Percentiles rank a stretch among this genome's conserved stretches.
These are phyloP conservation scores for Pyrrhoderma noxium DNA, from an alignment of 1,284 basidiomycete species.

Conservation along the genomic window DNA sequence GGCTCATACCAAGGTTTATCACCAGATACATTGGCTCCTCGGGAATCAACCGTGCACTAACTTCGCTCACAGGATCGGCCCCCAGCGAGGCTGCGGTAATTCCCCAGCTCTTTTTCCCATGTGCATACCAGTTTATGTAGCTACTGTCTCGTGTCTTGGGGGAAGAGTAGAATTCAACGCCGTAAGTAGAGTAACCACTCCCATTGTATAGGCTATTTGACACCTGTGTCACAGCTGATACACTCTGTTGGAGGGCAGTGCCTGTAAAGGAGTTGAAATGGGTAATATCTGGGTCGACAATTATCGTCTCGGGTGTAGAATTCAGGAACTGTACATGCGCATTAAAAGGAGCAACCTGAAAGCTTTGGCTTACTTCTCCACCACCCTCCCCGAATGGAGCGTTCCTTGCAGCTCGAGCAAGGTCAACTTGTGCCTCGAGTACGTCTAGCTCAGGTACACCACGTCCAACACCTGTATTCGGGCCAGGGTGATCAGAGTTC, in stretches of 20 bases:
- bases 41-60: conserved; percentile 61
- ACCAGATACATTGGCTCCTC: conserved; percentile 79
- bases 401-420: conserved; percentile 1
- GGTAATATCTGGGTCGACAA: conserved; percentile 47
- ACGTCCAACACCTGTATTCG: conserved; percentile 41
- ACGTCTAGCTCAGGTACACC: conserved; percentile 63
- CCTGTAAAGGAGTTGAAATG: conserved; percentile 69
- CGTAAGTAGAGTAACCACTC: conserved; percentile 50
- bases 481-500: conserved; percentile 59
- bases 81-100: conserved; percentile 52
- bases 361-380: conserved; percentile 71
- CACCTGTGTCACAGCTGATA: conserved; percentile 58
- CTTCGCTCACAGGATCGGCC: conserved; percentile 44
- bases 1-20: conserved; percentile 67
- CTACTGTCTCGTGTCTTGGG: conserved; percentile 51
- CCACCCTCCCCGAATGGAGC: conserved; percentile 20
- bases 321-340: conserved; percentile 56
- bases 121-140: conserved; percentile 68
- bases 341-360: conserved; percentile 78
- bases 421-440: conserved; percentile 50
- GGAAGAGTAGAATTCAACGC: conserved; percentile 71
- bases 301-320: conserved; percentile 42
- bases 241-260: conserved; percentile 72
- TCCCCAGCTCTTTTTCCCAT: conserved; percentile 59
- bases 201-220: conserved; percentile 48